phyloP scores from a whole-genome alignment of 768 basidiomycete genomes.

The Agaricus sinodeliciosus region DNA sequence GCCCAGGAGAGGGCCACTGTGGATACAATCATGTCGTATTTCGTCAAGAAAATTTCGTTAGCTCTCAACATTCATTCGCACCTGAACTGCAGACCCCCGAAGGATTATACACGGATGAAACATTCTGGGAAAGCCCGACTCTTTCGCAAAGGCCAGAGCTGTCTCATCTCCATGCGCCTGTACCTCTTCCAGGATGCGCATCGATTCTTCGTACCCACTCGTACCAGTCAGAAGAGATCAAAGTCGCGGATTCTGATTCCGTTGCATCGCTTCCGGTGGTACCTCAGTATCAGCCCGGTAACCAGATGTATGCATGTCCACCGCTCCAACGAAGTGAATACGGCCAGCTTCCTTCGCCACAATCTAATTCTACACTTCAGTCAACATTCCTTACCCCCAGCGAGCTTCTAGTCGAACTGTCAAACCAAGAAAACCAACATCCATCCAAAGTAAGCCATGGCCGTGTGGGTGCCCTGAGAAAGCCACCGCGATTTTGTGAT shows the following conservation, averaged over 20 bases:
- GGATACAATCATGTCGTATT: not conserved
- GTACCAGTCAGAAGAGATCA: not conserved
- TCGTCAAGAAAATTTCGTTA: not conserved
- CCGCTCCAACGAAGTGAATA: not conserved
- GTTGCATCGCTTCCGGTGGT: not conserved
- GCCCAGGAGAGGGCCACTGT: not conserved
- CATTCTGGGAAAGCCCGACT: not conserved
- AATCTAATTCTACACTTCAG: not conserved
- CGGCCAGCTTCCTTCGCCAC: not conserved
- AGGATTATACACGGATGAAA: not conserved
- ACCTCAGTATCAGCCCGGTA: not conserved
- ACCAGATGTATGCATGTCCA: not conserved
- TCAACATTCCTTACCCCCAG: constrained; percentile 59
- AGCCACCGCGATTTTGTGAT: constrained; percentile 48
- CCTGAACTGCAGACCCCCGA: not conserved
- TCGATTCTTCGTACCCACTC: not conserved
- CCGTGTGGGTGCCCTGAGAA: constrained; percentile 30
- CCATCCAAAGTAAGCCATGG: not conserved
- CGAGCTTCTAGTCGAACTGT: constrained; percentile 48
- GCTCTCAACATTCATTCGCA: not conserved
- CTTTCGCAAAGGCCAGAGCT: not conserved
- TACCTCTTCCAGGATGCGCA: not conserved
- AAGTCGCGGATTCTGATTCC: not conserved
- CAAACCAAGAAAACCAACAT: constrained; percentile 10
- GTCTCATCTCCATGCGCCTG: not conserved